phyloP scores from a whole-genome alignment of 2,329 filamentous ascomycete species.

The Ophiocordyceps polyrhachis-furcata region DNA sequence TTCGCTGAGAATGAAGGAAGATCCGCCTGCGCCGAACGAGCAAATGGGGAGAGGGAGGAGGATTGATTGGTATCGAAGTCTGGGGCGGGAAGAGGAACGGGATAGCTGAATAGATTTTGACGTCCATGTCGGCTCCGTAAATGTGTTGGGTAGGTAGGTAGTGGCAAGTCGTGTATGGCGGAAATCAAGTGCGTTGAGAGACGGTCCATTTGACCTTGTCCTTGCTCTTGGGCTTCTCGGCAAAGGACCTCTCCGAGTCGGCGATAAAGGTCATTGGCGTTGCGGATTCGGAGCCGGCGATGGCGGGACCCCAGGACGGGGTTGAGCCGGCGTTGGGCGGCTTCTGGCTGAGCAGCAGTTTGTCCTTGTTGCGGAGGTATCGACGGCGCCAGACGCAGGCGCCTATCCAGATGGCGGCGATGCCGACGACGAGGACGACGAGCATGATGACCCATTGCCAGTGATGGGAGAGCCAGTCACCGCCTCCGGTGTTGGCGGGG shows the following conservation, averaged over 20 bases:
- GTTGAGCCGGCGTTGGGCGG: slow-evolving; percentile 17
- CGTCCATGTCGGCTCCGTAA: background rate
- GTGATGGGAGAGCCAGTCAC: slow-evolving; percentile 41
- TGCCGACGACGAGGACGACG: slow-evolving; percentile 51
- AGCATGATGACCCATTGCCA: slow-evolving; percentile 73
- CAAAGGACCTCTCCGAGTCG: slow-evolving; percentile 3
- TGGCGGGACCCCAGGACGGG: slow-evolving; percentile 17
- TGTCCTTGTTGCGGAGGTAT: slow-evolving; percentile 51
- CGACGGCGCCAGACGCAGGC: slow-evolving; percentile 56
- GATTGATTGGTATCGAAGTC: no score
- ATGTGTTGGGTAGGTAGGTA: background rate
- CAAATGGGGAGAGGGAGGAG: no score
- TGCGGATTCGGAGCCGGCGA: slow-evolving; percentile 7
- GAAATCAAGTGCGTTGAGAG: slow-evolving; percentile 19
- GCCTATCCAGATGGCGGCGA: slow-evolving; percentile 45
- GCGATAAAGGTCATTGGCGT: slow-evolving; percentile 6
- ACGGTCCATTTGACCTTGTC: slow-evolving; percentile 30
- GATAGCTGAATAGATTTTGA: background rate
- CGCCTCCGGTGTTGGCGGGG: slow-evolving; percentile 12
- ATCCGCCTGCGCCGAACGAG: no score
- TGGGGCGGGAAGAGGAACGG: background rate
- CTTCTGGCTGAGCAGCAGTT: slow-evolving; percentile 17
- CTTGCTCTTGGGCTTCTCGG: slow-evolving; percentile 11
- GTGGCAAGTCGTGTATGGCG: background rate
- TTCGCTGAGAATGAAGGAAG: no score